These are phyloP conservation scores for Phlyctochytrium arcticum DNA, from an alignment of 192 early-diverging fungal genomes.

Conservation along the genomic window DNA sequence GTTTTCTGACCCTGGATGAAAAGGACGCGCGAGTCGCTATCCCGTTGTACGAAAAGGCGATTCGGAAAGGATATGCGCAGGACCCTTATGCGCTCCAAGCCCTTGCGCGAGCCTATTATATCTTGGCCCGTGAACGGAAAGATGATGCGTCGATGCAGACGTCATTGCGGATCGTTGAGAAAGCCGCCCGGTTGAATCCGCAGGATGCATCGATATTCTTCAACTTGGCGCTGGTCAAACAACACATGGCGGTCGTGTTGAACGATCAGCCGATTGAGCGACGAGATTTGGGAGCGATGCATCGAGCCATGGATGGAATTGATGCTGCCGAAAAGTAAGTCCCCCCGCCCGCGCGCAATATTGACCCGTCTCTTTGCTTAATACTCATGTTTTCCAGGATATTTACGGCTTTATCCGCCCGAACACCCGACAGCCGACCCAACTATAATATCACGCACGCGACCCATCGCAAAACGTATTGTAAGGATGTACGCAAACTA, in stretches of 20 bases:
- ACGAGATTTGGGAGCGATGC: conserved; percentile 50
- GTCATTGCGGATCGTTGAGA: conserved; percentile 37
- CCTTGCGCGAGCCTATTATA: conserved; percentile 42
- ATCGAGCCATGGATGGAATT: conserved; percentile 54
- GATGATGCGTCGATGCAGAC: conserved; percentile 35
- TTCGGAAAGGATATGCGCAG: conserved; percentile 25
- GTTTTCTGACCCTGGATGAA: conserved; percentile 61
- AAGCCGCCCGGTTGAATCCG: conserved; percentile 52
- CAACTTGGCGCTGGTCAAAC: conserved; percentile 75
- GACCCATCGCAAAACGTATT: conserved; percentile 36
- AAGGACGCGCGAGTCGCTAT: conserved; percentile 69
- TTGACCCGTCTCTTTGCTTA: neutral
- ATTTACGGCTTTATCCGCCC: conserved; percentile 24
- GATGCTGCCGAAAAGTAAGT: conserved; percentile 33
- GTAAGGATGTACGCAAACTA: conserved; percentile 32
- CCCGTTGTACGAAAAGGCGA: conserved; percentile 48
- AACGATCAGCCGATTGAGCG: conserved; percentile 65
- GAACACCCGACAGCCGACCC: conserved; percentile 13
- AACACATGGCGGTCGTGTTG: conserved; percentile 73
- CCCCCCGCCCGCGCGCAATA: neutral
- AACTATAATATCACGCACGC: conserved; percentile 43
- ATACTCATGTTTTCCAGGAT: conserved; percentile 26
- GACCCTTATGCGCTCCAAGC: conserved; percentile 28
- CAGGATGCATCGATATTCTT: conserved; percentile 25
- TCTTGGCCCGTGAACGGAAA: conserved; percentile 44